Base-by-base conservation (phyloP, 176 grass and related monocot species). In the Avena insularis region DNA sequence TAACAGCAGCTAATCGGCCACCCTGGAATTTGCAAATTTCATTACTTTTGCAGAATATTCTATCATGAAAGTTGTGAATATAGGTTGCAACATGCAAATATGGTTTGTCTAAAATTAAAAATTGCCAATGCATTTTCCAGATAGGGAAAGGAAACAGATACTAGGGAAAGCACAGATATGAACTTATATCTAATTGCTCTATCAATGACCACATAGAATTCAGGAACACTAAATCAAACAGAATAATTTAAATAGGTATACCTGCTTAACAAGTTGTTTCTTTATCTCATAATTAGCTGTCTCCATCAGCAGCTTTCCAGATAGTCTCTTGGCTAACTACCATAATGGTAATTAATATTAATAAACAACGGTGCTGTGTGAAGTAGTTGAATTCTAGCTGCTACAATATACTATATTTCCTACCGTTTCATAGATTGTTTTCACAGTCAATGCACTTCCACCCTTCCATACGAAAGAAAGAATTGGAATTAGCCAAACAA, bases 271-370 rank as follows among this genome's bases (percentile, higher is more conserved):
- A 77, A 98, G 83, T 83, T 98, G 90, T 91, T 96, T 95, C 80
- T 96, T 95, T 65, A 98, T 96, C 86, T 96, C 90, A 88, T 98
- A 98, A 77, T 96, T 98, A 70, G 92, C 92, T 64, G 90, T 87
- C 79, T 96, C 92, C 80, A 88, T 69, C 54, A 98, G 79, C 82
- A 98, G 31, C 83, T 96, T 98, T 77, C 93, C 93, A 91, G 96
- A 94, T 59, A 96, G 79, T 87, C 83, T 94, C 78, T 77, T 94
- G 53, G 96, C 92, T 92, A 96, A 87, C 96, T 98, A 90, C 38
- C 84, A 91, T 71, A 91, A 84, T 87, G 47, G 78, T 57, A 85
- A 79, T 48, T 84, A 75, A 75, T 56, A 84, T 46, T 84, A 89
- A 82, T n/a, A 35, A 90, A 67, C 2, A 53, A 64, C 4, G 40